Evolutionary conservation across 306 rosid genomes (phyloP).

Genomic region (Gillenia trifoliata): DNA sequence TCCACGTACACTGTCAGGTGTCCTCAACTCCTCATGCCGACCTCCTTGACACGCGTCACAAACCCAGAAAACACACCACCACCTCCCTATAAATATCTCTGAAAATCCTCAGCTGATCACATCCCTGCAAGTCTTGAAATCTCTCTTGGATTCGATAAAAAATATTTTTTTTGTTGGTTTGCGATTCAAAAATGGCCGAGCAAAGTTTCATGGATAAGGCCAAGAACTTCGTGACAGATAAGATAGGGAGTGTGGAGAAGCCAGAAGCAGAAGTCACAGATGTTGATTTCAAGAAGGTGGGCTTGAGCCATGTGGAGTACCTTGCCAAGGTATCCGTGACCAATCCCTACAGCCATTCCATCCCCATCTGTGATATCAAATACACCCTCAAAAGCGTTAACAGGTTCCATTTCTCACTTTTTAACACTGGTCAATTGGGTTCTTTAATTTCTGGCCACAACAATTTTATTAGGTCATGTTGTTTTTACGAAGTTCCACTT

Average conservation of each 20-base stretch:
- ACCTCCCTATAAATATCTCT: neutral
- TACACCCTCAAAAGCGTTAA: constrained; percentile 69
- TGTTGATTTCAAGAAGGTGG: constrained; percentile 60
- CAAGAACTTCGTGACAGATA: constrained; percentile 46
- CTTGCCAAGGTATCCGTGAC: constrained; percentile 47
- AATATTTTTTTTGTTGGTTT: neutral
- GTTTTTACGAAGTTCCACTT: neutral
- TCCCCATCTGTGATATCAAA: constrained; percentile 66
- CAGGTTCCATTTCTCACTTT: constrained; percentile 22
- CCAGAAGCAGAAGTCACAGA: constrained; percentile 65
- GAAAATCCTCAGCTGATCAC: neutral
- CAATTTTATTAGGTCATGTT: too few relatives aligned
- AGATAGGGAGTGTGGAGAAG: constrained; percentile 37
- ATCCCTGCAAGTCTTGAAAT: neutral
- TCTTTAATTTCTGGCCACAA: too few relatives aligned
- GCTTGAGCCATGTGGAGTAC: constrained; percentile 47
- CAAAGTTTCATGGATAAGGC: constrained; percentile 43
- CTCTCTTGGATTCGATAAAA: neutral
- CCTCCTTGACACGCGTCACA: neutral
- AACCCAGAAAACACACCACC: neutral
- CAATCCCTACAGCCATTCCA: constrained; percentile 47
- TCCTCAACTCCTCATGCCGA: neutral
- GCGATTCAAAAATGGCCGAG: constrained; percentile 39
- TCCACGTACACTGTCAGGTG: neutral
- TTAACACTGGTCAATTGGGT: neutral